Percentiles rank a stretch among this genome's conserved stretches.
phyloP scores from a whole-genome alignment of 768 basidiomycete genomes.

The Galerina marginata region DNA sequence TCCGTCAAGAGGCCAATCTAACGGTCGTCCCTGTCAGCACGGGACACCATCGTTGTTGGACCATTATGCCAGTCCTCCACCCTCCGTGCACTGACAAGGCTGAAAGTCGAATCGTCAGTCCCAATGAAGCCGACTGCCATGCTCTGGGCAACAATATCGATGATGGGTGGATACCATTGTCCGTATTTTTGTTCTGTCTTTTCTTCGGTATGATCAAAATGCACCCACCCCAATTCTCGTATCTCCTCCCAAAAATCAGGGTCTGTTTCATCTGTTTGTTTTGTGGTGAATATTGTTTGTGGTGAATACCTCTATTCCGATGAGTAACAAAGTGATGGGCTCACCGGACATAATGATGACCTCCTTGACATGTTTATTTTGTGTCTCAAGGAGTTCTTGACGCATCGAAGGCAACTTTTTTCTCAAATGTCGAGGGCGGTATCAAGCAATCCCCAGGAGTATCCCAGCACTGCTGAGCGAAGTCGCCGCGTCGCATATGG shows the following conservation, averaged over 20 bases:
- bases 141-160: constrained; percentile 65
- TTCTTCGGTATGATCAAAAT: constrained; percentile 43
- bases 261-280: constrained; percentile 46
- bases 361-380: constrained; percentile 34
- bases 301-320: too few species aligned
- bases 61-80: constrained; percentile 65
- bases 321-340: background rate
- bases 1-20: background rate
- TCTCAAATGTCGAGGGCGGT: constrained; percentile 41
- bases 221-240: constrained; percentile 46
- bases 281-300: background rate
- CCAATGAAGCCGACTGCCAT: constrained; percentile 63
- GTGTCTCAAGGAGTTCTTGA: constrained; percentile 35
- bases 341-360: constrained; percentile 54
- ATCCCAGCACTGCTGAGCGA: constrained; percentile 38
- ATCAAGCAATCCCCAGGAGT: constrained; percentile 41
- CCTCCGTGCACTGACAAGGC: constrained; percentile 54
- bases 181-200: constrained; percentile 40
- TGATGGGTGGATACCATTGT: constrained; percentile 53
- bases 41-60: constrained; percentile 5
- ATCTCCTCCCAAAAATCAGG: constrained; percentile 47
- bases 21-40: background rate
- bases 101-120: constrained; percentile 65
- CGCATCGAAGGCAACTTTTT: constrained; percentile 44
- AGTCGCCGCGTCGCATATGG: constrained; percentile 54